Evolutionary conservation across 164 flowering plant species (phyloP), one percentile per base, ranked within the genome.

Genomic region (Echeveria elegans): DNA sequence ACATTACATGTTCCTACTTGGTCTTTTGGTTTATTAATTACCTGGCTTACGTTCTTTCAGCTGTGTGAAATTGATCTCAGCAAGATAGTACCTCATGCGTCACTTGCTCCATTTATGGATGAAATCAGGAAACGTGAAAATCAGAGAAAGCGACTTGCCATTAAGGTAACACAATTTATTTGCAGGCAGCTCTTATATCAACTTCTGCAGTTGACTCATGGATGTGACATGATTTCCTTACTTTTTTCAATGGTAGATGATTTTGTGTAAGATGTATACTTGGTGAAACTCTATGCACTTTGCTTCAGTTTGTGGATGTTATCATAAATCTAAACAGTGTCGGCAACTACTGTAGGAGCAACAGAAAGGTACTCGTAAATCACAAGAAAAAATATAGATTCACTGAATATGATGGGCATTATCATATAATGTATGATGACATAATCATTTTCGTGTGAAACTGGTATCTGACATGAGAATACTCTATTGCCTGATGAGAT

Each of bases 1-100:
- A 23, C 19, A 19, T 31, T 40, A 18, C 66, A 6, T 8, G 19
- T 30, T 61, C 41, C 41, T 38, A 14, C 41, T 38, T 38, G 1
- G 12, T 21, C 58, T 5, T 66, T 9, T 21, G 36, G 0, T 0
- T 8, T 38, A 62, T 65, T 5, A 12, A 28, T 56, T n/a, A 52
- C 26, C 31, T 65, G 58, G 58, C 59, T 58, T n/a, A 69, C 26
- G 9, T 24, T 24, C 34, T 69, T 64, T 65, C 89, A 93, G 97
- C 84, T 94, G 34, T 91, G 96, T 80, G 99, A 94, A 77, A 88
- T 94, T 77, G 92, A 91, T 81, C 67, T 91, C 72, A 76, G 80
- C 59, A 76, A 73, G 48, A 59, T 76, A 19, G 71, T 94, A 70
- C 97, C 97, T 73, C 73, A 82, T 60, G 84, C 78, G 66, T 79